These are phyloP conservation scores for Cryptococcus sp. DNA, from an alignment of 1,284 basidiomycete genomes.

Conservation along the genomic window DNA sequence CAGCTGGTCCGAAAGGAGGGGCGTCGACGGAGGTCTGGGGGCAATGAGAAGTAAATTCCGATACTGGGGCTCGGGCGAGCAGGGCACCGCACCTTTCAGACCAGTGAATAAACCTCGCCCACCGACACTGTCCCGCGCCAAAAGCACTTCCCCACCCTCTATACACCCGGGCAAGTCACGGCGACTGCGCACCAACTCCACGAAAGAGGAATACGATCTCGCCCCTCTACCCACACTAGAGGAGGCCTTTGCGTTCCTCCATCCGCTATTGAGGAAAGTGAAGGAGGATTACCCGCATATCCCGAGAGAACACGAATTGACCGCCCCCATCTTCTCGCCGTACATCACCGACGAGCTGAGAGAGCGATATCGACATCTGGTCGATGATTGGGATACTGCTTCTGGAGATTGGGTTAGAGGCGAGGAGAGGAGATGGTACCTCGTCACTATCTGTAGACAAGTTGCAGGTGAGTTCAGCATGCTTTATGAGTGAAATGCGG, in stretches of 20 bases:
- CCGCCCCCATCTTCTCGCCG: constrained; percentile 40
- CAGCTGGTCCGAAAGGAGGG: constrained; percentile 28
- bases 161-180: constrained; percentile 23
- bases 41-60: constrained; percentile 18
- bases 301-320: constrained; percentile 44
- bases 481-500: background rate
- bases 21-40: constrained; percentile 12
- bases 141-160: background rate
- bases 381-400: constrained; percentile 33
- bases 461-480: constrained; percentile 38
- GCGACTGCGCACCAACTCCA: constrained; percentile 20
- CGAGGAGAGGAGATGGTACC: constrained; percentile 35
- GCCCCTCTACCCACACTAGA: constrained; percentile 37
- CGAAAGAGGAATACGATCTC: constrained; percentile 26
- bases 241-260: constrained; percentile 39
- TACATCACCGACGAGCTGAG: constrained; percentile 39
- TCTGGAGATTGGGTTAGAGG: constrained; percentile 29
- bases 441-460: constrained; percentile 46
- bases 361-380: constrained; percentile 41
- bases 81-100: background rate
- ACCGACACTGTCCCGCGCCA: constrained; percentile 3
- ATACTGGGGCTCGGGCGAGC: background rate
- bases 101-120: constrained; percentile 7
- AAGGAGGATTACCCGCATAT: constrained; percentile 31
- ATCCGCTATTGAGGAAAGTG: constrained; percentile 35